Percentiles rank a stretch among this genome's conserved stretches.
phyloP scores from a whole-genome alignment of 441 rosid species.

The Adansonia rubrostipa region DNA sequence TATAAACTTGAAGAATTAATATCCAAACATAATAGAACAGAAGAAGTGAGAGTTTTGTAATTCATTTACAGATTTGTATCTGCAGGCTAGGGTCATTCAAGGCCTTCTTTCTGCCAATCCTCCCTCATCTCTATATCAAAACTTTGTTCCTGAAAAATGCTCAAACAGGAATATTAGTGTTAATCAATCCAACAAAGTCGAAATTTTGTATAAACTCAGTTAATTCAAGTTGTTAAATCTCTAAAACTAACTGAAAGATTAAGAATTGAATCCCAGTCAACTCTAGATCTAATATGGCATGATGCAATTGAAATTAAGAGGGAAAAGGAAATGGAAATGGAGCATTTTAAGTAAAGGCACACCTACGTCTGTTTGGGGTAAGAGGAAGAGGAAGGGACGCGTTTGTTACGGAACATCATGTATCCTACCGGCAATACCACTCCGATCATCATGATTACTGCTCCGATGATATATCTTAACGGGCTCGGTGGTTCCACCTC shows the following conservation, averaged over 20 bases:
- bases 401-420: conserved; percentile 98
- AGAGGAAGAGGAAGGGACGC: conserved; percentile 82
- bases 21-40: neutral
- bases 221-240: neutral
- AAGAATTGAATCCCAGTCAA: neutral
- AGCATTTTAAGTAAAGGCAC: conserved; percentile 53
- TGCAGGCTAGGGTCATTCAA: neutral
- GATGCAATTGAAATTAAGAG: too few relatives aligned
- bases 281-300: conserved; percentile 1
- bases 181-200: neutral
- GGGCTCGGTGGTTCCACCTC: conserved; percentile 99
- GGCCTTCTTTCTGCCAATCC: neutral
- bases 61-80: neutral
- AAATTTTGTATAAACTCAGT: neutral
- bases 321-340: neutral
- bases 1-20: neutral
- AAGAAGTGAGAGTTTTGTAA: neutral
- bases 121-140: conserved; percentile 60
- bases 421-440: conserved; percentile 95
- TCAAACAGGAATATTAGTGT: neutral
- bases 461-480: conserved; percentile 81
- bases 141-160: conserved; percentile 73
- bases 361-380: conserved; percentile 99
- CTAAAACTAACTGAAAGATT: neutral
- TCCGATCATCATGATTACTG: conserved; percentile 93